phyloP scores from a whole-genome alignment of 2,329 filamentous ascomycete species.

The Aspergillus udagawae region DNA sequence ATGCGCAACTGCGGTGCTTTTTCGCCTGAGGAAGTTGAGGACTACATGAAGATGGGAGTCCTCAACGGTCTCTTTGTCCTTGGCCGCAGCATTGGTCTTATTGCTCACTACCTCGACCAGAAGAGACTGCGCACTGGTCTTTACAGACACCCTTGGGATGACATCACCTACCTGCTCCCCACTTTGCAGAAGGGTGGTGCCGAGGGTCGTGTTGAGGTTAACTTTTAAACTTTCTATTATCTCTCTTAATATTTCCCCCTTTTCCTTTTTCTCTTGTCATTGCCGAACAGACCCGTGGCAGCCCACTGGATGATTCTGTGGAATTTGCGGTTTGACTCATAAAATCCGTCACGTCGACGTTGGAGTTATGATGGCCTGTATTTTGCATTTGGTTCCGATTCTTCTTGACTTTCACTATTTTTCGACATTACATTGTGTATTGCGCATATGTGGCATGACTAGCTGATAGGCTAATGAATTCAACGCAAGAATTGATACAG shows the following conservation, averaged over 20 bases:
- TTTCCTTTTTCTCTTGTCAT: slow-evolving; percentile 6
- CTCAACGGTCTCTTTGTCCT: slow-evolving; percentile 99
- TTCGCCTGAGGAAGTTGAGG: slow-evolving; percentile 91
- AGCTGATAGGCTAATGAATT: slow-evolving; percentile 25
- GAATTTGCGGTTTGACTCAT: slow-evolving; percentile 28
- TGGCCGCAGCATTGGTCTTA: slow-evolving; percentile 94
- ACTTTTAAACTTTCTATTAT: slow-evolving; percentile 52
- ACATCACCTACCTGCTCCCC: slow-evolving; percentile 92
- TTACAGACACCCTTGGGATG: slow-evolving; percentile 99
- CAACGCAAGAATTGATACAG: slow-evolving; percentile 5
- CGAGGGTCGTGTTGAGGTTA: slow-evolving; percentile 87
- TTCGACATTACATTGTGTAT: slow-evolving; percentile 25
- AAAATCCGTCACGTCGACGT: slow-evolving; percentile 32
- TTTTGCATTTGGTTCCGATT: slow-evolving; percentile 24
- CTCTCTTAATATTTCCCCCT: slow-evolving; percentile 22
- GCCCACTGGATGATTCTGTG: slow-evolving; percentile 15
- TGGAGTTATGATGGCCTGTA: slow-evolving; percentile 35
- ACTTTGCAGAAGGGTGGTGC: slow-evolving; percentile 68
- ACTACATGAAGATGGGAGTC: slow-evolving; percentile 98
- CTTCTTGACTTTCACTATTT: slow-evolving; percentile 25
- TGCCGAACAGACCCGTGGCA: slow-evolving; percentile 12
- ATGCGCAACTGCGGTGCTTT: slow-evolving; percentile 98
- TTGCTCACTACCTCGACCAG: slow-evolving; percentile 99
- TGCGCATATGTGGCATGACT: slow-evolving; percentile 30
- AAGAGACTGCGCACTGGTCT: slow-evolving; percentile 98